A percentile compares a stretch with the other conserved stretches of the same genome.
Conservation (phyloP, 2,329 filamentous ascomycete genomes). For the Xylariaceae sp. region DNA sequence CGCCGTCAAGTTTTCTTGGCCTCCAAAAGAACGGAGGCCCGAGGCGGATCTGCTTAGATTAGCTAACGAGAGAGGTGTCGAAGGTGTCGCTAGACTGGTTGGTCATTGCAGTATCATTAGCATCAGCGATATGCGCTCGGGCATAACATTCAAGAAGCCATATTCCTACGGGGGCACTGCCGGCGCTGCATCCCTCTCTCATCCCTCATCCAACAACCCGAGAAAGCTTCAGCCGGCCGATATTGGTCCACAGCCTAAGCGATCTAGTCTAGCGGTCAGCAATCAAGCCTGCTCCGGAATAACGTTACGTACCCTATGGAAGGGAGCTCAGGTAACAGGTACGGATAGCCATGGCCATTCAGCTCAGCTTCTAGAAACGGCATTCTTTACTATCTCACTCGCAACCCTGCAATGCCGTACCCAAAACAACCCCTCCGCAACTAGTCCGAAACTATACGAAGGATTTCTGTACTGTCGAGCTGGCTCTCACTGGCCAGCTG, state of each 20-base stretch:
- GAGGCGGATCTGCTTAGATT: conserved; percentile 35
- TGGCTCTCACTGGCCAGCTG: no score
- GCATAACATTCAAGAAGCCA: conserved; percentile 15
- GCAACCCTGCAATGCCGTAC: neutral
- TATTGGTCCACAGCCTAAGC: neutral
- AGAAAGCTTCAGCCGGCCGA: neutral
- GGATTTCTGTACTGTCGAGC: no score
- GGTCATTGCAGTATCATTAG: conserved; percentile 20
- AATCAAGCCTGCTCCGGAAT: conserved; percentile 12
- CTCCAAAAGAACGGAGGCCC: conserved; percentile 29
- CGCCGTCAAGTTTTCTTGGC: conserved; percentile 36
- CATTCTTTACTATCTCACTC: no score
- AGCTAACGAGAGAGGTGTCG: conserved; percentile 29
- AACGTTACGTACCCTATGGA: conserved; percentile 12
- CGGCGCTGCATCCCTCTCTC: no score
- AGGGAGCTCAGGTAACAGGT: conserved; percentile 14
- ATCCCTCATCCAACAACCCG: neutral
- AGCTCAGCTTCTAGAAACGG: no score
- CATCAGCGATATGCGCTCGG: neutral
- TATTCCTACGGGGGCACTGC: neutral
- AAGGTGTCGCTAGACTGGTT: conserved; percentile 29
- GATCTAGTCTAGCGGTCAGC: neutral
- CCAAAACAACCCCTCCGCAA: no score
- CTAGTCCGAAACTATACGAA: no score
- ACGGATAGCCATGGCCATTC: no score